phyloP scores from a whole-genome alignment of 805 yeast species.

The Yueomyces sp. region DNA sequence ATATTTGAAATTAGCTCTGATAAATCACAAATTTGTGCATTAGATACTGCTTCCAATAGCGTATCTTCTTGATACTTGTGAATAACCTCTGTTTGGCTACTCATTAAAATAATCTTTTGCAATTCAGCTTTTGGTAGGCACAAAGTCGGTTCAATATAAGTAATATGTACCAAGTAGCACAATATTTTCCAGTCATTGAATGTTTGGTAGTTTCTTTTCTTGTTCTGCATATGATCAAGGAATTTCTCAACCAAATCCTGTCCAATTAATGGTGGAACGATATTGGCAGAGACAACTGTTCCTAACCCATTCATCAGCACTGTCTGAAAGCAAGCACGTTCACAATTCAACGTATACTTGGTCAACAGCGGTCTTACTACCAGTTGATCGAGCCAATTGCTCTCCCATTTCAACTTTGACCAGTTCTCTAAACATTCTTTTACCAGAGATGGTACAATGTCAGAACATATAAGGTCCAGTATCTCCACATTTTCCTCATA shows the following conservation, averaged over 20 bases:
- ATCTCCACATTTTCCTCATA: conserved; percentile 37
- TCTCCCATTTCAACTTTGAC: background rate
- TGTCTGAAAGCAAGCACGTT: background rate
- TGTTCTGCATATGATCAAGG: background rate
- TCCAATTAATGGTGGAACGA: background rate
- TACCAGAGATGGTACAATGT: conserved; percentile 32
- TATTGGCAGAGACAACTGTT: background rate
- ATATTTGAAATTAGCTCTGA: background rate
- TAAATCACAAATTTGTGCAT: background rate
- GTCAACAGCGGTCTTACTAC: conserved; percentile 3
- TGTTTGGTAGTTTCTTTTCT: conserved; percentile 1
- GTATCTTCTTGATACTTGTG: background rate
- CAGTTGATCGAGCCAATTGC: conserved; percentile 5
- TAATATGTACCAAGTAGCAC: background rate
- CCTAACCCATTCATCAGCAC: background rate
- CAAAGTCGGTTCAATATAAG: background rate
- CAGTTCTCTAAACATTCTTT: conserved; percentile 22
- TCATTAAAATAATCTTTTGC: background rate
- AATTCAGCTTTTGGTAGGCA: too few species aligned
- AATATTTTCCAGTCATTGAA: background rate
- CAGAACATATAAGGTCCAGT: conserved; percentile 28
- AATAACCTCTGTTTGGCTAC: background rate
- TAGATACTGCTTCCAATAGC: background rate
- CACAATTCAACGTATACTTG: background rate
- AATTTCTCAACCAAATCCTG: background rate